Conservation (phyloP, 768 basidiomycete genomes). For the Exsudoporus frostii region DNA sequence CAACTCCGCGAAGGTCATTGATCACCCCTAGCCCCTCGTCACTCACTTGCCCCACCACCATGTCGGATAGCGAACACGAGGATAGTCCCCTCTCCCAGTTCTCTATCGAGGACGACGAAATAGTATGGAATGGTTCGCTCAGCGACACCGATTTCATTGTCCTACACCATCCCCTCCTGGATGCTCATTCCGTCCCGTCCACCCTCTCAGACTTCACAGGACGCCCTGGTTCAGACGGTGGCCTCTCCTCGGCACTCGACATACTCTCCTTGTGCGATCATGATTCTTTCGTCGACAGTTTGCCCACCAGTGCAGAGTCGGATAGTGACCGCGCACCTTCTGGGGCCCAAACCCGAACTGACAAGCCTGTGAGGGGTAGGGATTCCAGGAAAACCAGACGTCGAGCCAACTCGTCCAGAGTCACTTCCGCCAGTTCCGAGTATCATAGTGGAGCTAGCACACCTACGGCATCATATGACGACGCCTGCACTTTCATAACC, state of each 20-base stretch:
- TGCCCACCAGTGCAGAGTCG: conserved; percentile 7
- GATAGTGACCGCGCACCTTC: background rate
- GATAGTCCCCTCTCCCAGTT: conserved; percentile 12
- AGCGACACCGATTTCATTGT: conserved; percentile 26
- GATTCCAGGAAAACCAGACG: background rate
- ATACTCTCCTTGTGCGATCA: conserved; percentile 16
- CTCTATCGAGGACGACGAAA: conserved; percentile 24
- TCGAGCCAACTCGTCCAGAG: background rate
- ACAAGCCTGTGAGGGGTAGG: background rate
- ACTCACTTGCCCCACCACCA: background rate
- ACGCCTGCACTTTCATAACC: conserved; percentile 28
- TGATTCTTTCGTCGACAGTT: conserved; percentile 1
- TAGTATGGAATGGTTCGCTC: conserved; percentile 15
- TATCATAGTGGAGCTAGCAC: conserved; percentile 10
- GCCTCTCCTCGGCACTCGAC: conserved; percentile 14
- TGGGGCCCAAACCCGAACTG: background rate
- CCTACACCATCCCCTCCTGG: conserved; percentile 17
- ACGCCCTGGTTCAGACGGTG: conserved; percentile 8
- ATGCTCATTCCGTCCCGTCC: conserved; percentile 13
- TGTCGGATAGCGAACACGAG: conserved; percentile 12
- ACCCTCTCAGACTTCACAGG: conserved; percentile 6
- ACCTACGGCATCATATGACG: conserved; percentile 20
- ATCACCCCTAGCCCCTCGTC: background rate
- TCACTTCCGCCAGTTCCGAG: conserved; percentile 5
- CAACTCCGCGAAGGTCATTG: conserved; percentile 17